phyloP scores from a whole-genome alignment of 2,329 filamentous ascomycete genomes.

The Rhytidhysteron rufulum region DNA sequence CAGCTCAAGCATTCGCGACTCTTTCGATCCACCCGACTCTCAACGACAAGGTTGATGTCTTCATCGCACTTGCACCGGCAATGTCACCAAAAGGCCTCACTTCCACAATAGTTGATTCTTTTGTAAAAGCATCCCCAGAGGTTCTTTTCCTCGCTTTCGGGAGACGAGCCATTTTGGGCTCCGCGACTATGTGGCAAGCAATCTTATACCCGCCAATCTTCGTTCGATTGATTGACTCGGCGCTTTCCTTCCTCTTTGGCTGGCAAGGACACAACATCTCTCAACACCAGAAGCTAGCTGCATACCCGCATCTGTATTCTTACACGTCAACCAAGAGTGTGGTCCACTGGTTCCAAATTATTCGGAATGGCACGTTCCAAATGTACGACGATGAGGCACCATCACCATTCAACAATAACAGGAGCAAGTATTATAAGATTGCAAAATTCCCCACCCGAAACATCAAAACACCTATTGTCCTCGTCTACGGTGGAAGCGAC shows the following conservation, averaged over 20 bases:
- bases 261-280: conserved; percentile 86
- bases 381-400: conserved; percentile 97
- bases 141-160: conserved; percentile 92
- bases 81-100: conserved; percentile 92
- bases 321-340: conserved; percentile 96
- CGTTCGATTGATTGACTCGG: conserved; percentile 78
- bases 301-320: conserved; percentile 93
- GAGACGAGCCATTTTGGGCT: conserved; percentile 83
- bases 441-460: conserved; percentile 95
- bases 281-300: conserved; percentile 83
- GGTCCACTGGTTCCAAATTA: conserved; percentile 99
- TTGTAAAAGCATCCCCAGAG: conserved; percentile 90
- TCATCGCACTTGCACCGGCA: conserved; percentile 90
- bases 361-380: conserved; percentile 91
- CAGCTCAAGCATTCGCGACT: conserved; percentile 91
- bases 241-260: conserved; percentile 78
- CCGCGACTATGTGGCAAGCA: conserved; percentile 95
- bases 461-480: conserved; percentile 90
- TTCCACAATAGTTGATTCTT: conserved; percentile 85
- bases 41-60: conserved; percentile 91
- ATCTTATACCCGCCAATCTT: conserved; percentile 94
- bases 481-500: conserved; percentile 91
- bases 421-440: conserved; percentile 88
- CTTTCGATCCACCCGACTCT: conserved; percentile 87
- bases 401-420: conserved; percentile 65